These are phyloP conservation scores for Nigrospora osmanthi DNA, from an alignment of 2,329 filamentous ascomycete species.

Conservation along the genomic window DNA sequence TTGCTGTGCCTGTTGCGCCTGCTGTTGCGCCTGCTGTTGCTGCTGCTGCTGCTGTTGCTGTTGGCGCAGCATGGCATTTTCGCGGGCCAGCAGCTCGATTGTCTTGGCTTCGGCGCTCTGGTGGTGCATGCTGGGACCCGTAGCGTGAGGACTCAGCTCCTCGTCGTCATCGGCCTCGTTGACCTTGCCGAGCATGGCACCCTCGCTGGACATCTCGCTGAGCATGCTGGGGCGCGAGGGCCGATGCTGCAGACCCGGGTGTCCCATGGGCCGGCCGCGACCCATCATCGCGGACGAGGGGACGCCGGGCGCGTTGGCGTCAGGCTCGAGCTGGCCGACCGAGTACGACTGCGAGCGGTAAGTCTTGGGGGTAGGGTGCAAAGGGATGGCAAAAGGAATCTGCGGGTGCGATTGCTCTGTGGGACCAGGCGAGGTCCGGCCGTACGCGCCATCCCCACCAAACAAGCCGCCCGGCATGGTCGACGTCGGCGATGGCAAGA, in stretches of 20 bases:
- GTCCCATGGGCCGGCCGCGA: constrained; percentile 44
- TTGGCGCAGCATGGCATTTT: constrained; percentile 54
- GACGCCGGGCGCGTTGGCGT: constrained; percentile 36
- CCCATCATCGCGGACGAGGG: constrained; percentile 40
- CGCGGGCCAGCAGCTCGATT: constrained; percentile 54
- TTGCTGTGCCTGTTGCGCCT: not conserved
- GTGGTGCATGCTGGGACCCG: constrained; percentile 45
- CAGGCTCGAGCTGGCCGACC: constrained; percentile 78
- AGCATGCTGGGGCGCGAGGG: constrained; percentile 73
- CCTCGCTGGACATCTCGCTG: constrained; percentile 62
- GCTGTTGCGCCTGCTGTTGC: constrained; percentile 17
- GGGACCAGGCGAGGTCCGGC: constrained; percentile 42
- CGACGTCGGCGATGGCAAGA: constrained; percentile 68
- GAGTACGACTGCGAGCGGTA: constrained; percentile 96
- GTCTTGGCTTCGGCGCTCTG: constrained; percentile 52
- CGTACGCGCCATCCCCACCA: constrained; percentile 32
- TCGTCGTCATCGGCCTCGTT: constrained; percentile 60
- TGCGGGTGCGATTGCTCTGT: constrained; percentile 52
- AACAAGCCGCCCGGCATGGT: constrained; percentile 44
- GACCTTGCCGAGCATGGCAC: constrained; percentile 56
- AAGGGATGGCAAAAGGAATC: constrained; percentile 79
- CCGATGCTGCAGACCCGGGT: constrained; percentile 68
- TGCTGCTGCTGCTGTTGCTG: constrained; percentile 29
- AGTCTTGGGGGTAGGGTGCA: constrained; percentile 85
- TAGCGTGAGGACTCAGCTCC: constrained; percentile 46